Evolutionary conservation across 2,329 filamentous ascomycete genomes (phyloP), one percentile per base, ranked within the genome.

Genomic region (Fusarium longipes): DNA sequence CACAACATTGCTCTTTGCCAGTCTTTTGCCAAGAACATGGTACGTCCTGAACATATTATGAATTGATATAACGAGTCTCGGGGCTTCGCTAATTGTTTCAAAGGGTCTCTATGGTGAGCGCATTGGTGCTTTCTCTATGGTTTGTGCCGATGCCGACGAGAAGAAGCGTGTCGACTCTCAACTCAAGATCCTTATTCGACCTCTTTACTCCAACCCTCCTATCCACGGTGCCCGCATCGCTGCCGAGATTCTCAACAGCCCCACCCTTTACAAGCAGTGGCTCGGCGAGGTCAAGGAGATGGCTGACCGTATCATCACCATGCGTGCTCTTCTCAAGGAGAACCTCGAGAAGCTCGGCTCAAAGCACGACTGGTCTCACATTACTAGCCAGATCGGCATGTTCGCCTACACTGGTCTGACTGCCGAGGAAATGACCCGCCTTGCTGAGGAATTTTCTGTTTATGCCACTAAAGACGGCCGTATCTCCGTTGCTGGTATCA

Each of bases 11-110:
- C 89, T 77, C 89, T 98, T 67, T 91, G 92, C 75, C 95, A 98
- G 84, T 96, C 92, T 53, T 98, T 98, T 81, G 95, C 95, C 79
- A 98, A 98, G 91, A 99, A 99, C 88, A 98, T 99, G 95, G 90
- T 92, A 80, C 71, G 83, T 68, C 42, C 54, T 40, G 42, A 52
- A 29, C 10, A 17, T 32, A 12, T 38, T 29, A 6, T 33, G 3
- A 30, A 38, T 11, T 30, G 20, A 20, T 39, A 18, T 32, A n/a
- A 25, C 29, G 8, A 11, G 6, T 22, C 25, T 32, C 24, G 11
- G 30, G 47, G 22, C 11, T 27, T 24, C 29, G 38, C 58, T 73
- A 65, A 73, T 35, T 33, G 10, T 14, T 17, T 32, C 6, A 35
- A 60, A 93, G 91, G 96, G 96, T 83, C 92, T 99, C 67, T 98